phyloP scores from a whole-genome alignment of 345 rosid species.

The Acer negundo region DNA sequence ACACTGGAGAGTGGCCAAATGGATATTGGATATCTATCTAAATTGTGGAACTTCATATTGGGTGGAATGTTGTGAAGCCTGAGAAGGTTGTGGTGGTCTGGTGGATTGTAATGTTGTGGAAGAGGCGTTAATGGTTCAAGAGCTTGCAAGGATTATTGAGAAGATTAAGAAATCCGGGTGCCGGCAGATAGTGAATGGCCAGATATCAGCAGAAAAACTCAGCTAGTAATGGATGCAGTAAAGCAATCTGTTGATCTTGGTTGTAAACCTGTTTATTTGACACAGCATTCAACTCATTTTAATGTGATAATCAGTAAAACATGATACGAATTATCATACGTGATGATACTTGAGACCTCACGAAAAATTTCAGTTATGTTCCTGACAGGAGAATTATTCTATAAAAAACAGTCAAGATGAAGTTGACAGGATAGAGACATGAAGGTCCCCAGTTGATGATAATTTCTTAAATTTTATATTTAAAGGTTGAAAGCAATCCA shows the following conservation, averaged over 20 bases:
- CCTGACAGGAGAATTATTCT: too few relatives aligned
- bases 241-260: slow-evolving; percentile 62
- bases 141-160: slow-evolving; percentile 42
- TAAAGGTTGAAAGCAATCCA: neutral
- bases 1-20: too few relatives aligned
- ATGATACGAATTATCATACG: too few relatives aligned
- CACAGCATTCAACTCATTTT: neutral
- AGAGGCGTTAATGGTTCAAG: slow-evolving; percentile 64
- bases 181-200: slow-evolving; percentile 49
- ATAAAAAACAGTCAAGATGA: too few relatives aligned
- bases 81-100: slow-evolving; percentile 30
- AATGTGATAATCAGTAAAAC: too few relatives aligned
- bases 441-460: too few relatives aligned
- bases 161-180: slow-evolving; percentile 28
- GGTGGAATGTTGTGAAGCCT: slow-evolving; percentile 63
- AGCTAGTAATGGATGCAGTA: slow-evolving; percentile 58
- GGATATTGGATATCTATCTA: too few relatives aligned
- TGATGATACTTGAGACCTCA: too few relatives aligned
- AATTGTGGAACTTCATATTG: slow-evolving; percentile 37
- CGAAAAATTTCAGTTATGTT: too few relatives aligned
- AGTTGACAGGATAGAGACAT: too few relatives aligned
- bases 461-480: too few relatives aligned
- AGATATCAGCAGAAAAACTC: slow-evolving; percentile 64
- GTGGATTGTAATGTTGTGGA: slow-evolving; percentile 39
- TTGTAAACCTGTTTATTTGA: slow-evolving; percentile 47